These are phyloP conservation scores for Leccinum incarnatum DNA, from an alignment of 768 basidiomycete species.

Conservation along the genomic window DNA sequence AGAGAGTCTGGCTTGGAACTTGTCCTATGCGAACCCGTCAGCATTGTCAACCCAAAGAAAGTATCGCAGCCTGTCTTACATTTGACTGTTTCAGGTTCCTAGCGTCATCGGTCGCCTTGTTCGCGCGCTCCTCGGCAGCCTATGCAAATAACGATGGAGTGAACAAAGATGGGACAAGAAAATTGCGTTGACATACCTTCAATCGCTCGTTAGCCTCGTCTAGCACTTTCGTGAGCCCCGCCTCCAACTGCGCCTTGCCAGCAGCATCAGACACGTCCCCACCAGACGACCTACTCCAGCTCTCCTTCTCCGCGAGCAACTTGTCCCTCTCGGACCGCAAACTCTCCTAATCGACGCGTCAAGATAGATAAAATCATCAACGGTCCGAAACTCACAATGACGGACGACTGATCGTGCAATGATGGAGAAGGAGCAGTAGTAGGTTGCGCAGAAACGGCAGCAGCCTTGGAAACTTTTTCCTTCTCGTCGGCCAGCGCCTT, in stretches of 20 bases:
- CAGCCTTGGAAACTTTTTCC: conserved; percentile 33
- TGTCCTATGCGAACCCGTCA: conserved; percentile 35
- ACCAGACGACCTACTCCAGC: conserved; percentile 24
- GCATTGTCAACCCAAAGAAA: too few species aligned
- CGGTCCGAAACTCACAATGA: conserved; percentile 31
- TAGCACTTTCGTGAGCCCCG: conserved; percentile 52
- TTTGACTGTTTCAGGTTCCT: conserved; percentile 38
- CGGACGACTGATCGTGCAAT: conserved; percentile 22
- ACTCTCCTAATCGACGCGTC: conserved; percentile 38
- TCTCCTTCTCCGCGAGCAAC: conserved; percentile 58
- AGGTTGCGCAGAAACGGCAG: background rate
- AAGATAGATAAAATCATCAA: background rate
- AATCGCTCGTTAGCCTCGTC: conserved; percentile 58
- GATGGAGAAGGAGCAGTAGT: background rate
- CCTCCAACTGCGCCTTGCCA: conserved; percentile 47
- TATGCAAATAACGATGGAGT: conserved; percentile 17
- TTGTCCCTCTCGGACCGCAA: conserved; percentile 60
- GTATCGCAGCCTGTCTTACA: conserved; percentile 19
- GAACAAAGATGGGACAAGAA: background rate
- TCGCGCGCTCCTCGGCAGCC: conserved; percentile 42
- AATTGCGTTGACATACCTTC: conserved; percentile 42
- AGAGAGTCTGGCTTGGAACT: conserved; percentile 53
- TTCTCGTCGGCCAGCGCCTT: conserved; percentile 39
- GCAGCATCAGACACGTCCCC: conserved; percentile 31
- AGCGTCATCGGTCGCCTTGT: conserved; percentile 43